phyloP scores from a whole-genome alignment of 148 eudicot genomes.

The Chenopodium suecicum region DNA sequence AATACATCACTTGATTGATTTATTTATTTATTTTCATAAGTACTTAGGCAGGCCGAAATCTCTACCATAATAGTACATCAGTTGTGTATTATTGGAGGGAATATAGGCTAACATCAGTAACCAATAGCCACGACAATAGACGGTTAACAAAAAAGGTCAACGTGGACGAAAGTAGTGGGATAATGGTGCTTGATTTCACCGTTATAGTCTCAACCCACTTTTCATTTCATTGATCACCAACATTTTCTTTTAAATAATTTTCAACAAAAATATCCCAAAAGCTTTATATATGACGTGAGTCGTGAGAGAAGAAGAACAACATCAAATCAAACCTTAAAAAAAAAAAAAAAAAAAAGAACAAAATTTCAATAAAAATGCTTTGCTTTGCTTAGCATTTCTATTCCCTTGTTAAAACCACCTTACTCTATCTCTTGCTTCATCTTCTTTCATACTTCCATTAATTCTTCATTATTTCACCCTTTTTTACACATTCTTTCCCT shows the following conservation, averaged over 20 bases:
- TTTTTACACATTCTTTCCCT: conserved; percentile 18
- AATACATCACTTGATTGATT: too few species aligned
- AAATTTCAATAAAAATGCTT: too few species aligned
- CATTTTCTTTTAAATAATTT: not conserved
- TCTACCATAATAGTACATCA: too few species aligned
- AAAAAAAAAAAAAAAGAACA: too few species aligned
- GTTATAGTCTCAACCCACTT: conserved; percentile 18
- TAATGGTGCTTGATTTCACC: conserved; percentile 18
- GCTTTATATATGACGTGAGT: not conserved
- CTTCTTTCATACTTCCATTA: not conserved
- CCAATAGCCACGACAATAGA: not conserved
- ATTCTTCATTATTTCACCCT: not conserved
- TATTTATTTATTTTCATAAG: too few species aligned
- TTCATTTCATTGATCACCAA: not conserved
- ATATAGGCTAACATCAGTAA: not conserved
- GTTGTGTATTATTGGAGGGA: too few species aligned
- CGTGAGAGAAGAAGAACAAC: not conserved
- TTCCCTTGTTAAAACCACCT: not conserved
- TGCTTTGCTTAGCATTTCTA: not conserved
- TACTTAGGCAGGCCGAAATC: too few species aligned
- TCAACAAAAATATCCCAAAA: not conserved
- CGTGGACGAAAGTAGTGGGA: conserved; percentile 13
- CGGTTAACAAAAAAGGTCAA: conserved; percentile 15
- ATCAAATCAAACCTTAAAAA: not conserved
- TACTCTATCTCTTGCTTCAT: conserved; percentile 20